Evolutionary conservation across 805 yeast species (phyloP).

Genomic region (Barnettozyma siamensis): DNA sequence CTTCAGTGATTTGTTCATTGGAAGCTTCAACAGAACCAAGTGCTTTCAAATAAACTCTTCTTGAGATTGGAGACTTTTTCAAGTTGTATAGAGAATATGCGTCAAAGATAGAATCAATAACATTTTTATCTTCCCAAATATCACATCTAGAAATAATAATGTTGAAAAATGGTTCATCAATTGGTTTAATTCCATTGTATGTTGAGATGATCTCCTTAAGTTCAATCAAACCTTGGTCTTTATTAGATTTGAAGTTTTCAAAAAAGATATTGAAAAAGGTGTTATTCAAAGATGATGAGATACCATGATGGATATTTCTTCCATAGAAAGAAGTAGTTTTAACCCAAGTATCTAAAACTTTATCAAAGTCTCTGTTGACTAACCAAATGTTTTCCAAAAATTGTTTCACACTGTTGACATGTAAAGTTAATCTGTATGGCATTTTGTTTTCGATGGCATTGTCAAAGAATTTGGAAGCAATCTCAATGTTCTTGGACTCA

Average conservation of each 20-base stretch:
- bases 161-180: conserved; percentile 80
- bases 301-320: conserved; percentile 54
- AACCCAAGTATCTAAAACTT: conserved; percentile 57
- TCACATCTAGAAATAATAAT: conserved; percentile 63
- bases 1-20: conserved; percentile 45
- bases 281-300: conserved; percentile 67
- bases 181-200: conserved; percentile 50
- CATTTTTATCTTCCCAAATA: conserved; percentile 61
- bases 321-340: conserved; percentile 55
- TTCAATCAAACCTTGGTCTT: conserved; percentile 48
- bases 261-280: conserved; percentile 66
- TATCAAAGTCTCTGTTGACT: conserved; percentile 50
- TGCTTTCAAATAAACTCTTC: conserved; percentile 68
- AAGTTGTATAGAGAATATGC: conserved; percentile 55
- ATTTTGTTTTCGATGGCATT: conserved; percentile 64
- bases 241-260: conserved; percentile 42
- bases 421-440: conserved; percentile 67
- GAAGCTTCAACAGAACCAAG: conserved; percentile 53
- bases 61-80: conserved; percentile 59
- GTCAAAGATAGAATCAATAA: conserved; percentile 56
- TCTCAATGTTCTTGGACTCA: conserved; percentile 61
- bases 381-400: conserved; percentile 57
- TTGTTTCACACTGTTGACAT: conserved; percentile 66
- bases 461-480: conserved; percentile 69
- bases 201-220: conserved; percentile 51